These are phyloP conservation scores for Striga hermonthica DNA, from an alignment of 305 asterid species.

Conservation along the genomic window DNA sequence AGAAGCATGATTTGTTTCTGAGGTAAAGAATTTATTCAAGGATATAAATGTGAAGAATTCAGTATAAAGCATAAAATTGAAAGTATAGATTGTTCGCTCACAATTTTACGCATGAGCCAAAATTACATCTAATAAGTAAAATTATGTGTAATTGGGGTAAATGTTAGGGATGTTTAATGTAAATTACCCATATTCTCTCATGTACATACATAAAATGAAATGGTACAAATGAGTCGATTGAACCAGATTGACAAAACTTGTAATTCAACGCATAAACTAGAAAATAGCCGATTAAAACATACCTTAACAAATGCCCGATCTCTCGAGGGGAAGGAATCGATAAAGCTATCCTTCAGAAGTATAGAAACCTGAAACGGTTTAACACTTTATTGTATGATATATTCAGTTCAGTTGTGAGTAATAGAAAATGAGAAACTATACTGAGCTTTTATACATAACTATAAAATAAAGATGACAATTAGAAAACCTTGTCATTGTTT, in stretches of 20 bases:
- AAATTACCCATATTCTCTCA: too few species aligned
- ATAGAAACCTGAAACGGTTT: constrained; percentile 64
- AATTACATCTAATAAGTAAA: too few species aligned
- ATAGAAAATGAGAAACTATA: not conserved
- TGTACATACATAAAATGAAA: too few species aligned
- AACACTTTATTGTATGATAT: constrained; percentile 21
- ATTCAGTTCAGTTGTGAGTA: not conserved
- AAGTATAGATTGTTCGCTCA: too few species aligned
- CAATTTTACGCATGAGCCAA: too few species aligned
- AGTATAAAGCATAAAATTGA: too few species aligned
- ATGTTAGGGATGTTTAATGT: too few species aligned
- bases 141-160: too few species aligned
- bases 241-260: not conserved
- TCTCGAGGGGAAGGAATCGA: constrained; percentile 62
- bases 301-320: constrained; percentile 82
- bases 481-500: constrained; percentile 64
- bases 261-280: constrained; percentile 49
- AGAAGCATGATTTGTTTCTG: constrained; percentile 2
- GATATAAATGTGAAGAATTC: not conserved
- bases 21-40: not conserved
- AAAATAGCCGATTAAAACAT: constrained; percentile 48
- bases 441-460: not conserved
- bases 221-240: too few species aligned
- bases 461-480: constrained; percentile 21
- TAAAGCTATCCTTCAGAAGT: constrained; percentile 82